phyloP scores from a whole-genome alignment of 495 filamentous ascomycete genomes.

The Aspergillus taichungensis region DNA sequence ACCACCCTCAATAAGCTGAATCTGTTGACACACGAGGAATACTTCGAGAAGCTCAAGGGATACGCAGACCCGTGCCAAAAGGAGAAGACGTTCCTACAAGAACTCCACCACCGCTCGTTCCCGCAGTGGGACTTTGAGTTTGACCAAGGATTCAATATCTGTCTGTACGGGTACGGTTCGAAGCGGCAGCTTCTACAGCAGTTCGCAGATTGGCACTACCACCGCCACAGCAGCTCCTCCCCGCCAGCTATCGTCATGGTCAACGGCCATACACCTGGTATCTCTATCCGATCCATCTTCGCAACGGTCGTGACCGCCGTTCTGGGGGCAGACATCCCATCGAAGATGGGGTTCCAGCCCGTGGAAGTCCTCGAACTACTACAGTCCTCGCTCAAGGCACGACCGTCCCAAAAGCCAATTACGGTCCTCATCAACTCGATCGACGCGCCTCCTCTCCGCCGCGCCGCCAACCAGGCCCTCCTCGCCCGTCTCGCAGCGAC shows the following conservation, averaged over 20 bases:
- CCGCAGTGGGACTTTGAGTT: constrained; percentile 92
- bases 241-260: constrained; percentile 65
- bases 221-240: constrained; percentile 24
- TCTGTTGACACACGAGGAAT: constrained; percentile 83
- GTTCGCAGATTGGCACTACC: constrained; percentile 68
- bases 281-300: constrained; percentile 73
- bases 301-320: constrained; percentile 59
- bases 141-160: constrained; percentile 78
- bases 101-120: constrained; percentile 72
- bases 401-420: constrained; percentile 37
- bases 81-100: constrained; percentile 62
- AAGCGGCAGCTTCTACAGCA: constrained; percentile 68
- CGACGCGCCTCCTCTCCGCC: constrained; percentile 69
- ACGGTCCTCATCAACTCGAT: constrained; percentile 79
- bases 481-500: constrained; percentile 70
- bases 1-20: constrained; percentile 70
- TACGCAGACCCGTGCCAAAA: constrained; percentile 62
- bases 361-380: constrained; percentile 58
- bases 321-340: constrained; percentile 44
- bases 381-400: constrained; percentile 46
- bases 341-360: constrained; percentile 53
- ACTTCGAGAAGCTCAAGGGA: constrained; percentile 61
- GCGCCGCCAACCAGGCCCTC: constrained; percentile 56
- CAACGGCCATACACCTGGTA: constrained; percentile 76
- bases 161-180: constrained; percentile 86